Percentiles rank a stretch among this genome's conserved stretches.
These are phyloP conservation scores for Xylaria sp. DNA, from an alignment of 2,329 filamentous ascomycete species.

Conservation along the genomic window DNA sequence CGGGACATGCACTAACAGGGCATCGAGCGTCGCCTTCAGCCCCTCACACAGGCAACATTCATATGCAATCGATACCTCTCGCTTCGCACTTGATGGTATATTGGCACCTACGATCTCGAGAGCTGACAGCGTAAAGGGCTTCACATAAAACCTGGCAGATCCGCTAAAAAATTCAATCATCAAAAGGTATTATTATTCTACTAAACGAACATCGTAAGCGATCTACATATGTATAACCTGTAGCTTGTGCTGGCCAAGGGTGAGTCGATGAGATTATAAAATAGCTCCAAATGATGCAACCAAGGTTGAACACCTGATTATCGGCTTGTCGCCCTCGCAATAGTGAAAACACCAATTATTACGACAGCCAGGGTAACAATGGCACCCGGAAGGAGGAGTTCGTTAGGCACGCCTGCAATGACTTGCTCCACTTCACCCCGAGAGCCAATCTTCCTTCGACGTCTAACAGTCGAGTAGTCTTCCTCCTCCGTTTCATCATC, in stretches of 20 bases:
- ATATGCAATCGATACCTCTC: too few species aligned
- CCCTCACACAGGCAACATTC: too few species aligned
- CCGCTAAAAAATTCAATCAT: background rate
- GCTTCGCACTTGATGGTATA: too few species aligned
- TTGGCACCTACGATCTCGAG: too few species aligned
- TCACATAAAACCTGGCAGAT: background rate
- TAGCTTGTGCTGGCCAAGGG: constrained; percentile 2
- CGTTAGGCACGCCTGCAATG: constrained; percentile 91
- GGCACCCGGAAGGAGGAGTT: constrained; percentile 88
- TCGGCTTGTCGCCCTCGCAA: constrained; percentile 70
- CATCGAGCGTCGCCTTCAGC: too few species aligned
- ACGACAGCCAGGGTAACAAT: constrained; percentile 95
- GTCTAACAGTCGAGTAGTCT: constrained; percentile 57
- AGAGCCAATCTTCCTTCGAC: constrained; percentile 52
- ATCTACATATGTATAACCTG: constrained; percentile 14
- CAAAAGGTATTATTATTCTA: constrained; percentile 27
- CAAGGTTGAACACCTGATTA: background rate
- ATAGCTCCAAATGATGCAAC: constrained; percentile 25
- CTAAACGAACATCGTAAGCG: constrained; percentile 13
- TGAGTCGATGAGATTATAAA: background rate
- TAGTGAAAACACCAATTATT: constrained; percentile 89
- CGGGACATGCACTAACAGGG: too few species aligned
- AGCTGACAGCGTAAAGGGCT: background rate
- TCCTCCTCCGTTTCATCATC: constrained; percentile 63
- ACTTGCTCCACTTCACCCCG: constrained; percentile 71